Evolutionary conservation across 106 monocot species (phyloP).

Genomic region (Chionographis japonica): DNA sequence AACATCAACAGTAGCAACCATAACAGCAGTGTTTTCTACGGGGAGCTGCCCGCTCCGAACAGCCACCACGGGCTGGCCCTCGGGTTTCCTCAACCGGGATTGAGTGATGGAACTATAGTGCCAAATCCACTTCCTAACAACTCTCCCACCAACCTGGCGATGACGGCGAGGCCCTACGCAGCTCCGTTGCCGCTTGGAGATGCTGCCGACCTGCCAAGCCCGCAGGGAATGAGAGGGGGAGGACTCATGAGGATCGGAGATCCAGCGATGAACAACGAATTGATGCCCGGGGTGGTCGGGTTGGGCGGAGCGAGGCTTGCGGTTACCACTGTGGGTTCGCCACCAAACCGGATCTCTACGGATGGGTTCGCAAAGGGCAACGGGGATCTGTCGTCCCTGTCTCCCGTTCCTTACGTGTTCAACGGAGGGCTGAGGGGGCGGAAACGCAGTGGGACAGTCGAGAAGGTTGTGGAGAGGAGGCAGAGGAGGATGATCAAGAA

Average conservation of each 20-base stretch:
- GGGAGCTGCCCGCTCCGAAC: slow-evolving; percentile 11
- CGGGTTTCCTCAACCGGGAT: not conserved
- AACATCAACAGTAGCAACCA: not conserved
- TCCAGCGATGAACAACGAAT: slow-evolving; percentile 20
- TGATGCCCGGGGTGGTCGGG: slow-evolving; percentile 32
- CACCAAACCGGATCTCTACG: slow-evolving; percentile 16
- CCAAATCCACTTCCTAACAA: not conserved
- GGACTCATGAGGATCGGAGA: slow-evolving; percentile 35
- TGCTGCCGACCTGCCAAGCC: slow-evolving; percentile 9
- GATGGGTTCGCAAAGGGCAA: slow-evolving; percentile 22
- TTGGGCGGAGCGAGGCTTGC: slow-evolving; percentile 24
- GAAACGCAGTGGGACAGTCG: slow-evolving; percentile 33
- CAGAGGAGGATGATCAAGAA: slow-evolving; percentile 72
- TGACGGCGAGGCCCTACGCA: not conserved
- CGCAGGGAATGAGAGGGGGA: slow-evolving; percentile 12
- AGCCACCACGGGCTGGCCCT: slow-evolving; percentile 3
- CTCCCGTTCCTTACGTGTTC: slow-evolving; percentile 44
- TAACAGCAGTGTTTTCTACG: slow-evolving; percentile 15
- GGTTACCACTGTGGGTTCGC: slow-evolving; percentile 15
- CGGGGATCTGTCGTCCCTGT: slow-evolving; percentile 38
- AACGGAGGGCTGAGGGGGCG: slow-evolving; percentile 31
- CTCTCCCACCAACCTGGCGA: not conserved
- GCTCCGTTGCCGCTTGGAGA: slow-evolving; percentile 3
- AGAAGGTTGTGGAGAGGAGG: slow-evolving; percentile 31
- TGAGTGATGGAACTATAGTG: not conserved